Evolutionary conservation across 345 rosid genomes (phyloP).

Genomic region (Anastatica hierochuntica): DNA sequence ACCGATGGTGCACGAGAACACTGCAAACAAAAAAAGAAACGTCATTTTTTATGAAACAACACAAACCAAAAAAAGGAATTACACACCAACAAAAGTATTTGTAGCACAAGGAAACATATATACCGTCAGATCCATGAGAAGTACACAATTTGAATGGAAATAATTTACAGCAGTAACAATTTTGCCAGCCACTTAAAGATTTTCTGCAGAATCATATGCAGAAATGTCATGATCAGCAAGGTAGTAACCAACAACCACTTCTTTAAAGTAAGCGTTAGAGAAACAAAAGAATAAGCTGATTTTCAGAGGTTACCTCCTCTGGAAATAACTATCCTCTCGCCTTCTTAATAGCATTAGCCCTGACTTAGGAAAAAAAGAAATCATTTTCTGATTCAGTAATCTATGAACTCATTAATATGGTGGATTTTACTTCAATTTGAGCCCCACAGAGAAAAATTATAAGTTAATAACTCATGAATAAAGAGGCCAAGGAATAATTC

Average conservation of each 20-base stretch:
- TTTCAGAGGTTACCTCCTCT: slow-evolving; percentile 60
- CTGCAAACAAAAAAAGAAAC: slow-evolving; percentile 39
- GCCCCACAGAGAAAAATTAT: background rate
- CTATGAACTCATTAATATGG: background rate
- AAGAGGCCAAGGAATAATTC: slow-evolving; percentile 27
- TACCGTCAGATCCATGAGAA: slow-evolving; percentile 94
- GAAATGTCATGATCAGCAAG: background rate
- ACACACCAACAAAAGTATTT: slow-evolving; percentile 2
- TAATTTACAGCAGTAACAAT: slow-evolving; percentile 90
- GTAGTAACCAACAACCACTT: background rate
- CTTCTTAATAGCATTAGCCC: slow-evolving; percentile 79
- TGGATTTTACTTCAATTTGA: background rate
- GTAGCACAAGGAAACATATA: background rate
- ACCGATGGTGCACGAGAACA: too few relatives aligned
- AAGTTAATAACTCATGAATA: background rate
- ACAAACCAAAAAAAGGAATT: slow-evolving; percentile 13
- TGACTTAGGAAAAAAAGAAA: slow-evolving; percentile 17
- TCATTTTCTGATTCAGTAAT: background rate
- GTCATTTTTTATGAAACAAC: background rate
- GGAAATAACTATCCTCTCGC: slow-evolving; percentile 71
- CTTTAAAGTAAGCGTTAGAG: slow-evolving; percentile 6
- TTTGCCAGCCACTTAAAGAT: slow-evolving; percentile 94
- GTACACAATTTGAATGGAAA: slow-evolving; percentile 86
- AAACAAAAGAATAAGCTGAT: slow-evolving; percentile 9
- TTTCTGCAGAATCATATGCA: slow-evolving; percentile 39